Conservation (phyloP, 2,329 filamentous ascomycete genomes). For the Penicillium sp. region DNA sequence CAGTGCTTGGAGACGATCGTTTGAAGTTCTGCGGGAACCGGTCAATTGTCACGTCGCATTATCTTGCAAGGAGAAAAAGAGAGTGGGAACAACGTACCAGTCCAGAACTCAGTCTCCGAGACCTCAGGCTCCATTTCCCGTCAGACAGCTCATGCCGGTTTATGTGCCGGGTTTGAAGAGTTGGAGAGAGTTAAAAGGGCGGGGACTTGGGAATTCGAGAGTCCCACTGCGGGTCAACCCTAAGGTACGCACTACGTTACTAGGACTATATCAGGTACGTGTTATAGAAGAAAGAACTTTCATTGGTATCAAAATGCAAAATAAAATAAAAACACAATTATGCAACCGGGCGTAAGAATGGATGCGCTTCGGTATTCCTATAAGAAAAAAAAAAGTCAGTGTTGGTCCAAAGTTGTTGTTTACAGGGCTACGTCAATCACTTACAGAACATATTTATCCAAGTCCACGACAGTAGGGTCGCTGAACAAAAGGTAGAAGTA, state of each 20-base stretch:
- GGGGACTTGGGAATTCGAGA: constrained; percentile 22
- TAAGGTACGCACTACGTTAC: neutral
- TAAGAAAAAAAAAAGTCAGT: neutral
- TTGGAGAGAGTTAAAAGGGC: constrained; percentile 20
- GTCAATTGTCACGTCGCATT: constrained; percentile 16
- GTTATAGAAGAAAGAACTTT: constrained; percentile 13
- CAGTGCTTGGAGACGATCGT: constrained; percentile 62
- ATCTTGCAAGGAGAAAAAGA: constrained; percentile 1
- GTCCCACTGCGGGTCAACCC: constrained; percentile 21
- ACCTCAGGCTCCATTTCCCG: constrained; percentile 67
- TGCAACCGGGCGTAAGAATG: constrained; percentile 38
- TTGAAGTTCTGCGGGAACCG: constrained; percentile 58
- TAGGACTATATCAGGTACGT: neutral
- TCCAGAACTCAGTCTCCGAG: constrained; percentile 82
- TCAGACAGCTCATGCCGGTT: constrained; percentile 40
- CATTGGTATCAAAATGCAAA: constrained; percentile 27
- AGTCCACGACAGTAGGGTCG: constrained; percentile 43
- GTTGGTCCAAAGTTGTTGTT: neutral
- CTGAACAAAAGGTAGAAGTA: constrained; percentile 51
- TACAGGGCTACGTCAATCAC: constrained; percentile 21
- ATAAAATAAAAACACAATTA: constrained; percentile 5
- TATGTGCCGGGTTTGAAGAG: constrained; percentile 18
- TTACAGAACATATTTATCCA: constrained; percentile 51
- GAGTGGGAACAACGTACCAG: constrained; percentile 57
- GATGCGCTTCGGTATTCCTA: constrained; percentile 45